These are phyloP conservation scores for Jackrogersella multiformis DNA, from an alignment of 495 filamentous ascomycete species.

Conservation along the genomic window DNA sequence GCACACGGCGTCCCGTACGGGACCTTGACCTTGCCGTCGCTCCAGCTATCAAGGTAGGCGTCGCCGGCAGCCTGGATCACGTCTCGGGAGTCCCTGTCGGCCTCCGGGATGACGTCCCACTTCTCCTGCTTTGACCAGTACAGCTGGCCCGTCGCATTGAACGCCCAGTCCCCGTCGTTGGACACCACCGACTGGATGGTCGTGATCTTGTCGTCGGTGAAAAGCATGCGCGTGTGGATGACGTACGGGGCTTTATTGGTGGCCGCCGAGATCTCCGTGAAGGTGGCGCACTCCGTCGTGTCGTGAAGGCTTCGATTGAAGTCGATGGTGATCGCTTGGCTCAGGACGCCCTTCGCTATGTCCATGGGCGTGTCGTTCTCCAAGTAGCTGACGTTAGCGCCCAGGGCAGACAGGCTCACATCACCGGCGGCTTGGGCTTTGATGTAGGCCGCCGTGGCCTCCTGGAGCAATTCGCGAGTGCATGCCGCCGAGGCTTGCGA, in stretches of 20 bases:
- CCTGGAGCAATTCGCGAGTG: constrained; percentile 34
- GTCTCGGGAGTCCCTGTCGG: constrained; percentile 47
- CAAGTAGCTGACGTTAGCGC: constrained; percentile 35
- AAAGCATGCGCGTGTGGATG: constrained; percentile 50
- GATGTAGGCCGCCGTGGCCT: constrained; percentile 41
- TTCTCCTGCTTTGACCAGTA: constrained; percentile 51
- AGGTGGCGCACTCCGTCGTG: constrained; percentile 52
- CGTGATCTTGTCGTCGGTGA: constrained; percentile 45
- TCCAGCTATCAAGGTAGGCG: constrained; percentile 57
- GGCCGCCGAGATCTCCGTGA: constrained; percentile 51
- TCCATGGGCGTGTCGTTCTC: constrained; percentile 45
- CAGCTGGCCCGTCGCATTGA: constrained; percentile 50
- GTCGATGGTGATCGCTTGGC: constrained; percentile 49
- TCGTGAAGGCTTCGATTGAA: constrained; percentile 53
- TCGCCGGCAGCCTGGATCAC: constrained; percentile 58
- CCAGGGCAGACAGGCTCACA: constrained; percentile 16
- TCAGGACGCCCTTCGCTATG: constrained; percentile 46
- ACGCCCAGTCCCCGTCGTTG: constrained; percentile 49
- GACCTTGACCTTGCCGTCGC: constrained; percentile 51
- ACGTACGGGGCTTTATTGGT: constrained; percentile 50
- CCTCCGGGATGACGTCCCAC: constrained; percentile 53
- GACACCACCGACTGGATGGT: constrained; percentile 51
- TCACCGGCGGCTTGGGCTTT: constrained; percentile 37
- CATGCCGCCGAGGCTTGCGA: constrained; percentile 37
- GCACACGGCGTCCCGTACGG: constrained; percentile 59